Evolutionary conservation across 345 rosid species (phyloP), one percentile per base, ranked within the genome.

Genomic region (Camelina neglecta): DNA sequence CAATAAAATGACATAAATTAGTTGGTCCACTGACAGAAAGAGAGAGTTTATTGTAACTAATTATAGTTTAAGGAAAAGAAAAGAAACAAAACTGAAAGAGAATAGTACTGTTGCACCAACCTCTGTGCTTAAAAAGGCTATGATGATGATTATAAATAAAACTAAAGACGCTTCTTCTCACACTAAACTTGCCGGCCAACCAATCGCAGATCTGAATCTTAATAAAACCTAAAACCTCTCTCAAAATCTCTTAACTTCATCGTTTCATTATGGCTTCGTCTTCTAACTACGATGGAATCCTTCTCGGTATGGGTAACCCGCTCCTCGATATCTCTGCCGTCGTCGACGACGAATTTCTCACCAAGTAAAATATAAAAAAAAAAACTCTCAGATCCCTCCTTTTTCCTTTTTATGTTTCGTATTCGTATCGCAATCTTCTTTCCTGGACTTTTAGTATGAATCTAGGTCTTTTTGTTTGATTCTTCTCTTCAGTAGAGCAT

Each of bases 301-400:
- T 94, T 13, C 44, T 95, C 69, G 98, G 99, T 3, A 92, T 95
- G 96, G 98, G 99, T 3, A 95, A 92, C 54, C 99, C 97, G 1
- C 97, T 95, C 53, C 90, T 95, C 54, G 99, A 95, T 85, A 86
- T 92, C 81, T 89, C 95, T 11, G 87, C 98, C 56, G 96, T 89
- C 58, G 99, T 94, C 50, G 97, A 92, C 74, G 89, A 90, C 1
- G 91, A 76, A 0, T 94, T 94, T 81, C 79, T 94, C 82, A 59
- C 80, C 6, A 92, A 85, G 97, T 88, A 60, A 35, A 6, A 35
- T 0, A 29, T 0, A 29, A 35, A 35, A 35, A 35, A 35, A 7
- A 72, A 82, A 9, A 48, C n/a, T 0, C 33, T 36, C 56, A 23
- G 20, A 69, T 63, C 76, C 16, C 11, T 41, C 38, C 26, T 51